A percentile compares a stretch with the other conserved stretches of the same genome.
These are phyloP conservation scores for Phytophthora foliorum DNA, from an alignment of 352 stramenopile genomes.

Conservation along the genomic window DNA sequence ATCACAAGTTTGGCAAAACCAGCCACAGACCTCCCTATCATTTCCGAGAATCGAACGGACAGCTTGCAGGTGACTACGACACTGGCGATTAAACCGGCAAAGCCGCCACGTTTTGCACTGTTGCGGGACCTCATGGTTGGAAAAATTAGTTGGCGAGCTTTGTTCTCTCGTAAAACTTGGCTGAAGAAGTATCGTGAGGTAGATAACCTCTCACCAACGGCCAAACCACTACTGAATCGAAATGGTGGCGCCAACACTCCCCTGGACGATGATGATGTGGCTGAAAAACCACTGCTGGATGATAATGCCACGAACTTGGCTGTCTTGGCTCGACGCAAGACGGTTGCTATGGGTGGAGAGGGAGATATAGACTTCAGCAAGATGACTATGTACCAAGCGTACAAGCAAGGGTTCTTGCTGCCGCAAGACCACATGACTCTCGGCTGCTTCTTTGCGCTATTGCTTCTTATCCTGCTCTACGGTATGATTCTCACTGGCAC, in stretches of 20 bases:
- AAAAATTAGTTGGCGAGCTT: conserved; percentile 32
- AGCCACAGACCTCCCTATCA: conserved; percentile 2
- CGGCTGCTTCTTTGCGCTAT: conserved; percentile 59
- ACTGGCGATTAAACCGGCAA: conserved; percentile 24
- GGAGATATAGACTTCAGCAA: conserved; percentile 65
- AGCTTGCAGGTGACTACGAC: conserved; percentile 2
- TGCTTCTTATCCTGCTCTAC: conserved; percentile 75
- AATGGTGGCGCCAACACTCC: conserved; percentile 24
- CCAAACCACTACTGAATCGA: conserved; percentile 26
- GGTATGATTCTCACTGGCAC: conserved; percentile 72
- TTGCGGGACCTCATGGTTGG: conserved; percentile 49
- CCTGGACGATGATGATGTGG: conserved; percentile 25
- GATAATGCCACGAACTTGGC: conserved; percentile 22
- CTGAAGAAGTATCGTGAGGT: conserved; percentile 66
- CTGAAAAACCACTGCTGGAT: conserved; percentile 25
- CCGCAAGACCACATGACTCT: conserved; percentile 83
- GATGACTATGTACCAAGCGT: conserved; percentile 83
- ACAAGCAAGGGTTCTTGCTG: conserved; percentile 72
- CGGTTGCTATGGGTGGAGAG: conserved; percentile 15
- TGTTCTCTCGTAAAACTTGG: conserved; percentile 65
- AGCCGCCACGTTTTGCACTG: conserved; percentile 42
- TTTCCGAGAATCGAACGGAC: conserved; percentile 13
- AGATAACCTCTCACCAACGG: conserved; percentile 34
- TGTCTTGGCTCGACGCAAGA: conserved; percentile 37
- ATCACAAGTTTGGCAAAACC: conserved; percentile 3